phyloP scores from a whole-genome alignment of 1,139 yeast genomes.

The Lodderomyces beijingensis region DNA sequence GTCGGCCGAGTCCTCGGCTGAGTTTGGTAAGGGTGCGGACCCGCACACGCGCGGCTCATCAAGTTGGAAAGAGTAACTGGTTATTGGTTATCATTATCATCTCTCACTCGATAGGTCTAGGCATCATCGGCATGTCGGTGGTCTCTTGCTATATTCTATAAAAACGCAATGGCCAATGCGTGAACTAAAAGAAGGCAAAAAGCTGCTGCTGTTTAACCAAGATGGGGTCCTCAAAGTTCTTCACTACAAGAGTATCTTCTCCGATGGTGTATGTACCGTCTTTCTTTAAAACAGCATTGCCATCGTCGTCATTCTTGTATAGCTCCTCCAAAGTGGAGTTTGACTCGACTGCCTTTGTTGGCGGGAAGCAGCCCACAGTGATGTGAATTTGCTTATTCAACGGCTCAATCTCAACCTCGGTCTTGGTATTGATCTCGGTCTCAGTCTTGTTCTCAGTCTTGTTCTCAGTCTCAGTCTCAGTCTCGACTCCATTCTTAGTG shows the following conservation, averaged over 20 bases:
- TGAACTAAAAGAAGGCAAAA: conserved; percentile 14
- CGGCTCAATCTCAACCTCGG: conserved; percentile 19
- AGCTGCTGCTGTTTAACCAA: conserved; percentile 16
- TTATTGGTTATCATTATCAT: no score
- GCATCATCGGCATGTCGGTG: no score
- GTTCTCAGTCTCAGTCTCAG: conserved; percentile 15
- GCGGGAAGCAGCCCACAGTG: conserved; percentile 62
- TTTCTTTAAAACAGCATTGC: neutral
- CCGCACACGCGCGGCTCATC: no score
- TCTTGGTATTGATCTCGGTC: conserved; percentile 5
- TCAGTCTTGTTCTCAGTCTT: neutral
- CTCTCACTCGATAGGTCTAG: no score
- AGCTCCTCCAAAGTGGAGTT: conserved; percentile 20
- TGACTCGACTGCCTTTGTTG: conserved; percentile 43
- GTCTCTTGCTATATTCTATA: no score
- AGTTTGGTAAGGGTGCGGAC: no score
- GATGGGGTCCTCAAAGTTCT: conserved; percentile 13
- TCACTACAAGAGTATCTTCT: conserved; percentile 11
- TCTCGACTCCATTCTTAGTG: no score
- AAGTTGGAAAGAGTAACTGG: no score
- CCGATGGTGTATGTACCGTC: conserved; percentile 9
- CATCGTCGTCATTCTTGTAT: conserved; percentile 8
- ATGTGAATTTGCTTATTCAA: conserved; percentile 60
- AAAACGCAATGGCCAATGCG: no score
- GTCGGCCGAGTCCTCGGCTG: no score